A percentile compares a stretch with the other conserved stretches of the same genome.
Conservation (phyloP, 2,329 filamentous ascomycete species). For the Hawksworthiomyces lignivorus region DNA sequence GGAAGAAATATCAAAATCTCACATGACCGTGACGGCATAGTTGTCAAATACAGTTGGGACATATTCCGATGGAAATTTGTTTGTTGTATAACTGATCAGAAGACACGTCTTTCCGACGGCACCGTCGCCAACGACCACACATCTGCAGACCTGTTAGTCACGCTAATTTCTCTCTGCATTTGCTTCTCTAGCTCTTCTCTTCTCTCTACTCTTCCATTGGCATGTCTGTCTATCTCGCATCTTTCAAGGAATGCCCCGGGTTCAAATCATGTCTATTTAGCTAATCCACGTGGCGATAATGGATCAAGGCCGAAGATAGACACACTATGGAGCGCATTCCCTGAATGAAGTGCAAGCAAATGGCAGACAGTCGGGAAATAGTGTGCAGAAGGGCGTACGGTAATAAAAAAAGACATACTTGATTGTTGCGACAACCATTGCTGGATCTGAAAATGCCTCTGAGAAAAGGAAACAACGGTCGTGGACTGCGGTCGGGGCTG, state of each 20-base stretch:
- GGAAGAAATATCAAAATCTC: slow-evolving; percentile 33
- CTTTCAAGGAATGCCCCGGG: no score
- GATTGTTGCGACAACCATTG: slow-evolving; percentile 57
- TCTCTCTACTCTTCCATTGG: no score
- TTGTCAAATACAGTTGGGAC: slow-evolving; percentile 99
- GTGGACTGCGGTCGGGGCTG: no score
- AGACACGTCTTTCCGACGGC: slow-evolving; percentile 98
- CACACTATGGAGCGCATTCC: no score
- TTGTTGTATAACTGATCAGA: slow-evolving; percentile 98
- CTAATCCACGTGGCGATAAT: slow-evolving; percentile 4
- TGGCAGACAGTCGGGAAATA: not conserved
- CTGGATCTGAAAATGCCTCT: slow-evolving; percentile 25
- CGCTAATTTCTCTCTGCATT: not conserved
- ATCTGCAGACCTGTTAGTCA: slow-evolving; percentile 48
- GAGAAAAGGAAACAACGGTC: not conserved
- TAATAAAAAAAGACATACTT: slow-evolving; percentile 40
- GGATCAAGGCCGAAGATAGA: no score
- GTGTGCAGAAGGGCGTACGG: slow-evolving; percentile 1
- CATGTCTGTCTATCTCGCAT: no score
- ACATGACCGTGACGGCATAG: slow-evolving; percentile 99
- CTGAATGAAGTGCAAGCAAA: no score
- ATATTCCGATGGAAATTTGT: slow-evolving; percentile 99
- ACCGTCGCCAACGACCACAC: slow-evolving; percentile 98
- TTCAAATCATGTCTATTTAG: no score
- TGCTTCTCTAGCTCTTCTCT: not conserved